phyloP scores from a whole-genome alignment of 2,329 filamentous ascomycete species.

The Pseudogymnoascus sp. region DNA sequence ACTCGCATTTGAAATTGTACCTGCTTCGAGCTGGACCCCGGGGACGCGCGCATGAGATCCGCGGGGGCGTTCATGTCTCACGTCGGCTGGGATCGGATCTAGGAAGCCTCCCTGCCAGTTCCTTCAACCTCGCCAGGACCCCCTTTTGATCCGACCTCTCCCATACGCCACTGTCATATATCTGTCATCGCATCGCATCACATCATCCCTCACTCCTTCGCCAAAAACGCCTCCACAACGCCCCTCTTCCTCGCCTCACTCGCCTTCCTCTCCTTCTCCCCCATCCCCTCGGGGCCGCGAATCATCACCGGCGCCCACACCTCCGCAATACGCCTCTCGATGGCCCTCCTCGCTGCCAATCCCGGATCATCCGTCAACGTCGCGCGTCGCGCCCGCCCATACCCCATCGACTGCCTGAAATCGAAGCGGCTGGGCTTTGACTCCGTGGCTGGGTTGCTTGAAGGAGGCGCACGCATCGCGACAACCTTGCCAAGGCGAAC shows the following conservation, averaged over 20 bases:
- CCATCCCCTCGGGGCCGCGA: constrained; percentile 34
- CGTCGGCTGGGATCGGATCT: not conserved
- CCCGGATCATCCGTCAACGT: constrained; percentile 38
- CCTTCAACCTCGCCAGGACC: not conserved
- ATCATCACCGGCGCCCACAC: constrained; percentile 61
- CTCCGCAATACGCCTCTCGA: constrained; percentile 56
- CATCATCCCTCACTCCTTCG: not conserved
- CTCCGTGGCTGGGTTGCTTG: not conserved
- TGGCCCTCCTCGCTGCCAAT: constrained; percentile 47
- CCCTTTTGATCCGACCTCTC: not conserved
- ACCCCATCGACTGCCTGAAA: constrained; percentile 8
- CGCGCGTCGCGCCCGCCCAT: constrained; percentile 20
- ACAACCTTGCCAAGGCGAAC: constrained; percentile 54
- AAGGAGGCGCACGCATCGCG: not conserved
- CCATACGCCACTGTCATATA: not conserved
- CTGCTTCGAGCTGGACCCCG: not conserved
- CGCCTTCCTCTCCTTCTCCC: constrained; percentile 46
- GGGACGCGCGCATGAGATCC: not conserved
- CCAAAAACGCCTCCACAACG: constrained; percentile 64
- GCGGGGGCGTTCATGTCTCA: not conserved
- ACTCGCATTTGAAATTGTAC: not conserved
- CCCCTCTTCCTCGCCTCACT: constrained; percentile 58
- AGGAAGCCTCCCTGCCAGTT: not conserved
- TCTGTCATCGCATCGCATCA: not conserved
- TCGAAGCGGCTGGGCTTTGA: not conserved